A percentile compares a stretch with the other conserved stretches of the same genome.
Evolutionary conservation across 1,139 yeast genomes (phyloP).

Genomic region (Magnusiomyces fungicola): DNA sequence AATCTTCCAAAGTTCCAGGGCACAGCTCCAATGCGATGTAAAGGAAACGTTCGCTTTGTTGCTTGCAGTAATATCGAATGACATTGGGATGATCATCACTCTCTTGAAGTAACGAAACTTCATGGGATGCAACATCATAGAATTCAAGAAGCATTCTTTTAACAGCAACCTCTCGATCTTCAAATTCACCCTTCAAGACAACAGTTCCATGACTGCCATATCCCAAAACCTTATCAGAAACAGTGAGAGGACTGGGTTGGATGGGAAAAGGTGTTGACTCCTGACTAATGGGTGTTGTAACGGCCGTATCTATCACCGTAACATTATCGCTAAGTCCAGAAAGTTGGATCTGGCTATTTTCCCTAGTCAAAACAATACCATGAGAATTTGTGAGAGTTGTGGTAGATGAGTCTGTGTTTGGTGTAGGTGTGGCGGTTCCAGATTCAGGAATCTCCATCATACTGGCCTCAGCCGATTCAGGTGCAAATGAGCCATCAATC

Average conservation of each 20-base stretch:
- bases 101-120: conserved; percentile 78
- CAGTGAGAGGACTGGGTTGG: conserved; percentile 44
- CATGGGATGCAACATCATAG: conserved; percentile 93
- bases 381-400: too few relatives aligned
- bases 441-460: too few relatives aligned
- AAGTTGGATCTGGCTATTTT: too few relatives aligned
- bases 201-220: conserved; percentile 97
- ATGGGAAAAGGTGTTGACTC: neutral
- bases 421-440: too few relatives aligned
- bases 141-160: conserved; percentile 90
- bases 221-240: conserved; percentile 73
- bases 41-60: conserved; percentile 75
- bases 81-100: conserved; percentile 97
- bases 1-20: conserved; percentile 80
- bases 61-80: conserved; percentile 85
- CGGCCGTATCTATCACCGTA: conserved; percentile 5
- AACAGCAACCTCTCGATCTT: conserved; percentile 90
- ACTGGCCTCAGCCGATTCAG: too few relatives aligned
- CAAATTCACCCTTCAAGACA: conserved; percentile 84
- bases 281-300: neutral
- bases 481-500: too few relatives aligned
- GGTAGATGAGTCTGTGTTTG: too few relatives aligned
- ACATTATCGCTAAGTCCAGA: too few relatives aligned
- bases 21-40: conserved; percentile 93
- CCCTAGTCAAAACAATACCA: too few relatives aligned